phyloP scores from a whole-genome alignment of 768 basidiomycete genomes.

The Gautieria morchelliformis region DNA sequence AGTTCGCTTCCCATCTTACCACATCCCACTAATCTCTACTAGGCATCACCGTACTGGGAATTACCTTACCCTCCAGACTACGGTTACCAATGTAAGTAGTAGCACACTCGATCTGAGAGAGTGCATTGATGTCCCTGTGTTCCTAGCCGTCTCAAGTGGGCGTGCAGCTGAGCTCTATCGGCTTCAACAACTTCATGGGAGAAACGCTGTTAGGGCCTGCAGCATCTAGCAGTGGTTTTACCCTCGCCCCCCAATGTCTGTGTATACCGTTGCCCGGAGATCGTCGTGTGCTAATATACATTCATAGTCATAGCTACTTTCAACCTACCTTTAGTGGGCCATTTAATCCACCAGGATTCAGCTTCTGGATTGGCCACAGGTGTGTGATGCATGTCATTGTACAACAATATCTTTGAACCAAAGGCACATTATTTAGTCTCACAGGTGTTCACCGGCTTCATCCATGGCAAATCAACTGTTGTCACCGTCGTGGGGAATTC shows the following conservation, averaged over 20 bases:
- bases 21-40: not conserved
- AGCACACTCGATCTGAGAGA: not conserved
- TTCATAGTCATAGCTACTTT: constrained; percentile 31
- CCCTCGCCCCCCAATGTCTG: constrained; percentile 36
- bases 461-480: constrained; percentile 54
- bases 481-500: constrained; percentile 50
- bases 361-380: constrained; percentile 37
- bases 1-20: constrained; percentile 8
- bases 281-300: not conserved
- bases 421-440: constrained; percentile 31
- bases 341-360: constrained; percentile 52
- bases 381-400: not conserved
- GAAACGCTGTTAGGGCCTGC: constrained; percentile 52
- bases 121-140: constrained; percentile 8
- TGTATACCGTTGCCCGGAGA: not conserved
- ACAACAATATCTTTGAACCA: not conserved
- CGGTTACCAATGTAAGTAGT: constrained; percentile 44
- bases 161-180: constrained; percentile 48
- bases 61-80: constrained; percentile 53
- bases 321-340: constrained; percentile 45
- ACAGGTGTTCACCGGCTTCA: constrained; percentile 58
- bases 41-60: constrained; percentile 51
- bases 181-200: constrained; percentile 49
- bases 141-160: constrained; percentile 66
- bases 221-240: constrained; percentile 37